A percentile compares a stretch with the other conserved stretches of the same genome.
These are phyloP conservation scores for Lachnellula hyalina DNA, from an alignment of 2,329 filamentous ascomycete species.

Conservation along the genomic window DNA sequence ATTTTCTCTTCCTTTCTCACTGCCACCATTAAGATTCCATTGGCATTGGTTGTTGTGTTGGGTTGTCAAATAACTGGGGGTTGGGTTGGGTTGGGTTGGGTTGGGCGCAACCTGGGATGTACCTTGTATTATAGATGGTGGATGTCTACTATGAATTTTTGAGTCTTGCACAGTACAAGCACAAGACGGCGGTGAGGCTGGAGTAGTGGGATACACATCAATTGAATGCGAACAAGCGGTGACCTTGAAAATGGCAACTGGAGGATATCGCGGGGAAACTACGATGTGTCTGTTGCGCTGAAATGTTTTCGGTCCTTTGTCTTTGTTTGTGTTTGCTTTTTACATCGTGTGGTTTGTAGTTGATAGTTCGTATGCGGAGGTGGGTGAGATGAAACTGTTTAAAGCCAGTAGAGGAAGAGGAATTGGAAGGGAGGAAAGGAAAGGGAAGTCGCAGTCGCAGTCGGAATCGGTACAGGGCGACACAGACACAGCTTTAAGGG, in stretches of 20 bases:
- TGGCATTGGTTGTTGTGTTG: not conserved
- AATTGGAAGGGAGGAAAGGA: not conserved
- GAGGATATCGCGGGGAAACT: not conserved
- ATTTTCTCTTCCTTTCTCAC: constrained; percentile 3
- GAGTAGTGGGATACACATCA: too few species aligned
- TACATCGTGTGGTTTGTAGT: constrained; percentile 6
- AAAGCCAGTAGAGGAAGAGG: not conserved
- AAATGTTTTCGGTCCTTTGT: not conserved
- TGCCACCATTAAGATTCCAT: too few species aligned
- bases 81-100: too few species aligned
- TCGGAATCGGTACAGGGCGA: too few species aligned
- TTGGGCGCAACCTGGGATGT: too few species aligned
- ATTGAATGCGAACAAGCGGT: too few species aligned
- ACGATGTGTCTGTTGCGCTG: not conserved
- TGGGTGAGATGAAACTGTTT: constrained; percentile 2
- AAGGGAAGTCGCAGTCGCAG: not conserved
- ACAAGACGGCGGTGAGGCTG: too few species aligned
- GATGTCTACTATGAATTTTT: too few species aligned
- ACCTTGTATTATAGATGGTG: too few species aligned
- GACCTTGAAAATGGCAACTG: too few species aligned
- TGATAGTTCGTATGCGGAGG: not conserved
- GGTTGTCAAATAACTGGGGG: not conserved
- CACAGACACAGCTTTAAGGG: too few species aligned
- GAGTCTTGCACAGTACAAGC: too few species aligned
- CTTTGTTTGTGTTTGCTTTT: not conserved